Evolutionary conservation across 208 protist genomes (phyloP).

Genomic region (Lotmaria passim): DNA sequence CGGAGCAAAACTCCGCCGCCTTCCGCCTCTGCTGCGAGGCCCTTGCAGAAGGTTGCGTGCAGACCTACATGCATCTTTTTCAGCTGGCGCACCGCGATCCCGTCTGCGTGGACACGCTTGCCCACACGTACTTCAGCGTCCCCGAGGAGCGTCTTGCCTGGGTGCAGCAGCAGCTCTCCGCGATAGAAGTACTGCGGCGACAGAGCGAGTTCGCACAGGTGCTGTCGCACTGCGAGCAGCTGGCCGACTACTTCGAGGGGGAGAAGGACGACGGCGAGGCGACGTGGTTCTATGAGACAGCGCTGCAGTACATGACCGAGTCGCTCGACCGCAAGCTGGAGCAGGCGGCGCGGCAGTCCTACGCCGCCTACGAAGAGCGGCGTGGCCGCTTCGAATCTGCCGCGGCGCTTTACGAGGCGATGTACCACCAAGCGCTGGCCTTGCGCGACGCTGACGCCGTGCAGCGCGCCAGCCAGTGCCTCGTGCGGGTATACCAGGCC

Average conservation of each 20-base stretch:
- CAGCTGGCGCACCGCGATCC: slow-evolving; percentile 84
- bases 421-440: slow-evolving; percentile 71
- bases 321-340: slow-evolving; percentile 74
- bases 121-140: slow-evolving; percentile 75
- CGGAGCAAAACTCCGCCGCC: slow-evolving; percentile 69
- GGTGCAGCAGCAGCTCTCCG: slow-evolving; percentile 80
- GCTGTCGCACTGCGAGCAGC: slow-evolving; percentile 53
- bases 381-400: slow-evolving; percentile 56
- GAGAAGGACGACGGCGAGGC: slow-evolving; percentile 82
- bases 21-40: slow-evolving; percentile 87
- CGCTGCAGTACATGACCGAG: slow-evolving; percentile 74
- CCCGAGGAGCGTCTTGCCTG: slow-evolving; percentile 71
- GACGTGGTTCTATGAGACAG: slow-evolving; percentile 67
- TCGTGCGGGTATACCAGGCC: slow-evolving; percentile 73
- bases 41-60: slow-evolving; percentile 80
- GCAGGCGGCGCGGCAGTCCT: slow-evolving; percentile 59
- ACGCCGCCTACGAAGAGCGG: slow-evolving; percentile 74
- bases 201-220: slow-evolving; percentile 85
- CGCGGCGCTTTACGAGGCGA: slow-evolving; percentile 60
- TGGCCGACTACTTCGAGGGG: slow-evolving; percentile 87
- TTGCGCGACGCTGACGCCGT: slow-evolving; percentile 51
- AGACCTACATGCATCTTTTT: slow-evolving; percentile 87
- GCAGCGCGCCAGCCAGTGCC: slow-evolving; percentile 46
- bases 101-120: slow-evolving; percentile 86
- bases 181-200: slow-evolving; percentile 78